phyloP scores from a whole-genome alignment of 441 rosid species.

The Erysimum cheiri region DNA sequence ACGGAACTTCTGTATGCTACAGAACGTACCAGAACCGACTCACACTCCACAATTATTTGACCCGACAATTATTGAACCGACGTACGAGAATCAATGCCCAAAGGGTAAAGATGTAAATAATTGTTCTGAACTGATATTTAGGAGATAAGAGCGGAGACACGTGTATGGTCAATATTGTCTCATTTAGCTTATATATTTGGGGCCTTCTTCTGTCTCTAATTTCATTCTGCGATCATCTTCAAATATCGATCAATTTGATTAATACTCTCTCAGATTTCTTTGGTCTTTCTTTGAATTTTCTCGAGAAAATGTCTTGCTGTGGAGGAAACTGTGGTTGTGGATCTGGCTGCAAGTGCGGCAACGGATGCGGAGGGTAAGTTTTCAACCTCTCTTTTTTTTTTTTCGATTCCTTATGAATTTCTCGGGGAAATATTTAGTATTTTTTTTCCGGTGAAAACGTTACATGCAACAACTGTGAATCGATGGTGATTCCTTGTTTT shows the following conservation, averaged over 20 bases:
- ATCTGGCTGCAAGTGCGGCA: constrained; percentile 51
- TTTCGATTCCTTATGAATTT: not conserved
- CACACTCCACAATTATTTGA: constrained; percentile 33
- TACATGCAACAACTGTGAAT: not conserved
- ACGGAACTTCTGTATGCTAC: constrained; percentile 15
- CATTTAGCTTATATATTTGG: constrained; percentile 26
- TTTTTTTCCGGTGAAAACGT: not conserved
- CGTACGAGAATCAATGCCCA: constrained; percentile 33
- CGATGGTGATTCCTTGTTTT: not conserved
- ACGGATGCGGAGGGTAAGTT: constrained; percentile 46
- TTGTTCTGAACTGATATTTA: constrained; percentile 18
- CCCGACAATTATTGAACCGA: constrained; percentile 29
- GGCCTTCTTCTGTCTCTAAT: not conserved
- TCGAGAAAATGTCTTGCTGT: constrained; percentile 46
- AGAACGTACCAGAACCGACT: constrained; percentile 28
- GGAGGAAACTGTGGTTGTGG: constrained; percentile 51
- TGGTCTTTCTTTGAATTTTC: not conserved
- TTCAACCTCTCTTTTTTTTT: not conserved
- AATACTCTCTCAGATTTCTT: not conserved
- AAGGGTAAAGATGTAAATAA: constrained; percentile 28
- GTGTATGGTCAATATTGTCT: constrained; percentile 34
- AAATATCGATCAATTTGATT: not conserved
- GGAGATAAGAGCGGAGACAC: constrained; percentile 38
- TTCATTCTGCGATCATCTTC: constrained; percentile 25
- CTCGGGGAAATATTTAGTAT: not conserved